Percentiles rank a stretch among this genome's conserved stretches.
Conservation (phyloP, 2,329 filamentous ascomycete genomes). For the Plenodomus biglobosus region DNA sequence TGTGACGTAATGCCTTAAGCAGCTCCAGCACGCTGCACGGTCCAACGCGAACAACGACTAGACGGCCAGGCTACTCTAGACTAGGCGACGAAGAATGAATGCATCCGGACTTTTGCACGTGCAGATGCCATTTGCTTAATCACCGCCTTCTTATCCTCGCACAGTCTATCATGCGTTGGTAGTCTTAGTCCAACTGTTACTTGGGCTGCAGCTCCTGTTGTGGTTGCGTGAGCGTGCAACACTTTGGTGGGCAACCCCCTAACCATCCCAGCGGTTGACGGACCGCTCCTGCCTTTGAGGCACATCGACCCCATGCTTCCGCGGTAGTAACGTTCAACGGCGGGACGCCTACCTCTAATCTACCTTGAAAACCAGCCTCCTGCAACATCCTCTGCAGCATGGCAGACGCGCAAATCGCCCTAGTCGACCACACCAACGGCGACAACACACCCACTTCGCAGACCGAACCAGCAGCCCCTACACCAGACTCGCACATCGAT, state of each 20-base stretch:
- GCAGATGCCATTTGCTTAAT: constrained; percentile 1
- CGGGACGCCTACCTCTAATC: constrained; percentile 14
- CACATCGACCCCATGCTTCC: constrained; percentile 29
- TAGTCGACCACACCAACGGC: constrained; percentile 60
- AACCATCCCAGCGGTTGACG: constrained; percentile 15
- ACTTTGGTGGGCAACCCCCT: constrained; percentile 20
- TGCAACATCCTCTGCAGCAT: constrained; percentile 15
- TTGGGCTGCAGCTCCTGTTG: constrained; percentile 4
- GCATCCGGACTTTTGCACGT: constrained; percentile 4
- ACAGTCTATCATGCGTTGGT: constrained; percentile 7
- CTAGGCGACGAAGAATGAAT: constrained; percentile 3
- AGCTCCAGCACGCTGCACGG: constrained; percentile 20
- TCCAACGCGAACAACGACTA: no score
- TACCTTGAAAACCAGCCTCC: constrained; percentile 1
- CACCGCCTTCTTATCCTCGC: constrained; percentile 5
- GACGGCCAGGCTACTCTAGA: no score
- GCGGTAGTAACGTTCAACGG: constrained; percentile 26
- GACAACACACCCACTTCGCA: constrained; percentile 33
- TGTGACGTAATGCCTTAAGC: constrained; percentile 31
- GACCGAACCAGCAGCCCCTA: constrained; percentile 19
- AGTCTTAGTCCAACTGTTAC: not conserved
- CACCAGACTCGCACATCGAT: constrained; percentile 59
- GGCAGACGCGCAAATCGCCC: constrained; percentile 65
- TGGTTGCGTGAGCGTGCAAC: constrained; percentile 4
- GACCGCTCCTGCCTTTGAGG: constrained; percentile 23